phyloP scores from a whole-genome alignment of 768 basidiomycete species.

The Boletus eberwhitei region DNA sequence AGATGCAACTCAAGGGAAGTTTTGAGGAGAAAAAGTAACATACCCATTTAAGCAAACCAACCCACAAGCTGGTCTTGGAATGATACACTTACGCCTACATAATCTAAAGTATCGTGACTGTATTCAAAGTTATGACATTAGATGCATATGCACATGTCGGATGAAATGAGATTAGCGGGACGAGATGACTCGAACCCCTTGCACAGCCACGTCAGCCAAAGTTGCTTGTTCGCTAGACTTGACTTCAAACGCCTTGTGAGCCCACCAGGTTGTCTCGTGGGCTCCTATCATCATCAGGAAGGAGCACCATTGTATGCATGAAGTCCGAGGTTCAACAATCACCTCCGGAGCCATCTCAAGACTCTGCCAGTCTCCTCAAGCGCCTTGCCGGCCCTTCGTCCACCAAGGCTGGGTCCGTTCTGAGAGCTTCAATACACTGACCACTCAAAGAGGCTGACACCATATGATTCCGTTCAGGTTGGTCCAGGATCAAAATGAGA shows the following conservation, averaged over 20 bases:
- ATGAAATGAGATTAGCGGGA: neutral
- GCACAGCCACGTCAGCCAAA: conserved; percentile 6
- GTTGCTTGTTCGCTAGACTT: neutral
- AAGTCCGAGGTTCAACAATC: conserved; percentile 16
- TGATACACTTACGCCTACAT: neutral
- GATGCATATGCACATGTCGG: neutral
- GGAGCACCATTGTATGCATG: conserved; percentile 13
- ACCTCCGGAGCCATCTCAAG: conserved; percentile 47
- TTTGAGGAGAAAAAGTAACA: neutral
- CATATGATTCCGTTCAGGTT: conserved; percentile 41
- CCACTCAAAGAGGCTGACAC: conserved; percentile 9
- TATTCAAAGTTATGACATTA: neutral
- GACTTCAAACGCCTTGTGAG: neutral
- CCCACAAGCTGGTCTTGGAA: conserved; percentile 13
- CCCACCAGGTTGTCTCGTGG: neutral
- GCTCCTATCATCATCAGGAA: neutral
- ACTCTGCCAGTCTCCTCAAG: conserved; percentile 66
- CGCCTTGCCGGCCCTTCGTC: conserved; percentile 87
- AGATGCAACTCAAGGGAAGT: conserved; percentile 2
- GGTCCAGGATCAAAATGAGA: conserved; percentile 74
- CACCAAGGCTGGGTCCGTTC: conserved; percentile 78
- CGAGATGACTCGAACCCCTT: neutral
- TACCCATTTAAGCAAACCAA: neutral
- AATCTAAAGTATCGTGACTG: neutral
- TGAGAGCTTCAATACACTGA: neutral